Conservation (phyloP, 2,329 filamentous ascomycete genomes). For the Lasiodiplodia citricola region DNA sequence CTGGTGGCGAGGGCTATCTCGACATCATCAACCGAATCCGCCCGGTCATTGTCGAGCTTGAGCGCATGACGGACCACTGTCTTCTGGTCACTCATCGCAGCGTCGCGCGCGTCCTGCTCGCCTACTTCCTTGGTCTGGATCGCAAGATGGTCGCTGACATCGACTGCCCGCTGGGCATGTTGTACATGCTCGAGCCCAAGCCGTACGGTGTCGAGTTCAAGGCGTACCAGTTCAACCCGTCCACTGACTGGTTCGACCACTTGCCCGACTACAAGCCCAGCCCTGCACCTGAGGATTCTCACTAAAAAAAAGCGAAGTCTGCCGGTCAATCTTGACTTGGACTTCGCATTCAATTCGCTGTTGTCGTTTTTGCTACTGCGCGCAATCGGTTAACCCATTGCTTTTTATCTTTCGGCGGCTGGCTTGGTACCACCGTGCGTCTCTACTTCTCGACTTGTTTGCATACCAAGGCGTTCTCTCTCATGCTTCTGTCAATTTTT, state of each 20-base stretch:
- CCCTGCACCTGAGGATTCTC: background rate
- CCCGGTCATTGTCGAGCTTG: constrained; percentile 94
- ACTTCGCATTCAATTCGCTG: background rate
- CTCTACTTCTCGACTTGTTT: background rate
- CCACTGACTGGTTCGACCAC: constrained; percentile 80
- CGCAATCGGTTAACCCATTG: background rate
- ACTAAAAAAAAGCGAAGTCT: background rate
- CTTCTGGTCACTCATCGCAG: constrained; percentile 92
- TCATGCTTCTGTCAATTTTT: background rate
- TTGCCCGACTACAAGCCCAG: constrained; percentile 78
- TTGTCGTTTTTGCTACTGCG: constrained; percentile 23
- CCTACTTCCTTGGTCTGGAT: constrained; percentile 94
- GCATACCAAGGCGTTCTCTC: constrained; percentile 8
- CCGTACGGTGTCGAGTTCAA: constrained; percentile 98
- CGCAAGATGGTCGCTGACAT: constrained; percentile 91
- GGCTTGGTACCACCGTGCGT: background rate
- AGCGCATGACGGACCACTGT: constrained; percentile 95
- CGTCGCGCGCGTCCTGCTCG: constrained; percentile 88
- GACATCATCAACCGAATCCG: constrained; percentile 95
- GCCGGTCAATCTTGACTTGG: background rate
- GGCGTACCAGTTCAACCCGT: constrained; percentile 87
- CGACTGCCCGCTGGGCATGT: constrained; percentile 89
- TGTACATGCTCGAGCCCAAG: constrained; percentile 95
- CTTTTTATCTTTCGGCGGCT: background rate
- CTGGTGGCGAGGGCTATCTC: constrained; percentile 93